Evolutionary conservation across 768 basidiomycete species (phyloP), one percentile per base, ranked within the genome.

Genomic region (Trametes meyenii): DNA sequence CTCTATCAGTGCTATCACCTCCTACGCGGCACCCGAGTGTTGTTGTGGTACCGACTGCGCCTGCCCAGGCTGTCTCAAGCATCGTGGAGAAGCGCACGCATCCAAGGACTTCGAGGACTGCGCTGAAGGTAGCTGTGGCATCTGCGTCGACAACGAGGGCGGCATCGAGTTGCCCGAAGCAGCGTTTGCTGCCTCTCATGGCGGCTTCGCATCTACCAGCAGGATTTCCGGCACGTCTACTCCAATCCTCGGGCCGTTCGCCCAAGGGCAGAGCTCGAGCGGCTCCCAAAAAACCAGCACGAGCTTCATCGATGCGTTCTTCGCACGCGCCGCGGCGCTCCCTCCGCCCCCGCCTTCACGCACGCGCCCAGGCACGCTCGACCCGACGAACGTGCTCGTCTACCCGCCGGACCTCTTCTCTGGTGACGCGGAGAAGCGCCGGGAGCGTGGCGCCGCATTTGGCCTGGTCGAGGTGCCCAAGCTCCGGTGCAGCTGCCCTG

Each of bases 11-110:
- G 75, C 88, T 1, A 80, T 88, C 68, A 75, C 77, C 21, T 85
- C 86, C 5, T 71, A 87, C 13, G 86, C 87, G 1, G 86, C 84
- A 14, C 81, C 88, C 2, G 88, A 86, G 2, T 92, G 90, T 69
- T 88, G 85, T 8, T 91, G 90, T 68, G 89, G 89, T 33, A 71
- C 83, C 44, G 74, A 76, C 42, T 92, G 90, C 68, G 80, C 80
- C 14, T 92, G 90, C 72, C 89, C 89, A 0, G 89, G 89, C 36
- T 92, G 90, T 69, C 71, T 82, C 11, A 80, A 88, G 66, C 90
- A 92, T 68, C 85, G 88, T n/a, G 83, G 85, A 1, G 58, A 72
- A 17, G 77, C 78, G 17, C 71, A 84, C 60, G 80, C 75, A 19
- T 78, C 78, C 45, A 63, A 61, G 39, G 71, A 74, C 21, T 67